These are phyloP conservation scores for Aspergillus ostianus DNA, from an alignment of 495 filamentous ascomycete genomes.

Conservation along the genomic window DNA sequence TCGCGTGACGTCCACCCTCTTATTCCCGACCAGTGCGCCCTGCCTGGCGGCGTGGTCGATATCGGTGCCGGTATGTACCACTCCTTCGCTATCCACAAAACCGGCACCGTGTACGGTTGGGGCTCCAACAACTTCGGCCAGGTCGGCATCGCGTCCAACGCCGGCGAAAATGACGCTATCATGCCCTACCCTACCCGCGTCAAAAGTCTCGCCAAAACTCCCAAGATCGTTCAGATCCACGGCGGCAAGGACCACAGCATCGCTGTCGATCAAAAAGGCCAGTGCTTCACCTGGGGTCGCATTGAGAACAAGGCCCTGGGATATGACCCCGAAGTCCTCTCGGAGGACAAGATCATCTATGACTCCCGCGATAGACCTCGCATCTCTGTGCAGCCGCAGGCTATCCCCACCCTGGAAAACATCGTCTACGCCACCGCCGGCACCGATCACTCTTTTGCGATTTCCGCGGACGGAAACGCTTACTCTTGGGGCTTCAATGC, in stretches of 20 bases:
- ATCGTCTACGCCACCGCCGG: conserved; percentile 3
- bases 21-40: conserved; percentile 7
- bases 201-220: neutral
- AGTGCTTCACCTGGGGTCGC: conserved; percentile 15
- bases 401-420: neutral
- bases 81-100: conserved; percentile 14
- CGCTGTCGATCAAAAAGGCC: conserved; percentile 2
- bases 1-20: conserved; percentile 9
- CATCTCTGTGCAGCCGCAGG: conserved; percentile 7
- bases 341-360: conserved; percentile 1
- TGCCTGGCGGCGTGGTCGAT: conserved; percentile 7
- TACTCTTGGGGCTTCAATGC: conserved; percentile 18
- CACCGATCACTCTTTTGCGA: conserved; percentile 16
- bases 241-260: conserved; percentile 18
- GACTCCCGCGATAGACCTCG: conserved; percentile 6
- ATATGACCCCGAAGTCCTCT: neutral
- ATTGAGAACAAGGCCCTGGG: conserved; percentile 19
- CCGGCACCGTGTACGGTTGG: conserved; percentile 13
- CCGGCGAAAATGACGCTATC: conserved; percentile 8
- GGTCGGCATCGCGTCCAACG: conserved; percentile 6
- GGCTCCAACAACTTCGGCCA: conserved; percentile 19
- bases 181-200: conserved; percentile 9
- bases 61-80: conserved; percentile 16
- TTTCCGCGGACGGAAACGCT: conserved; percentile 7
- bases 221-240: conserved; percentile 4